Conservation (phyloP, 306 rosid species). For the Dicorynia guianensis region DNA sequence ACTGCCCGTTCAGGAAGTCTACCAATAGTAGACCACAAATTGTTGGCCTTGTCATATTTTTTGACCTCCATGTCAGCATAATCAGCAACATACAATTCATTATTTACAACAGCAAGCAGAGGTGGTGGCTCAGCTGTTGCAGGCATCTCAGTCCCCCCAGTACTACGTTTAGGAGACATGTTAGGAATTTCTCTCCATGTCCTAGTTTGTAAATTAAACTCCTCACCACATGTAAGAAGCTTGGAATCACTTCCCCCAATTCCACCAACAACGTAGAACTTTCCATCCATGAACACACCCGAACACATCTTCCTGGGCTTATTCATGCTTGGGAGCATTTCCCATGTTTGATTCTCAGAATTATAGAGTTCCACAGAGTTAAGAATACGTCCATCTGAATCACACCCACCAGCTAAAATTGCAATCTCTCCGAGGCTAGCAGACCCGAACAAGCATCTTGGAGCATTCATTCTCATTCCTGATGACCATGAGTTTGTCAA, state of each 20-base stretch:
- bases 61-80: constrained; percentile 88
- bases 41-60: constrained; percentile 68
- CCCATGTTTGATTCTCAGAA: constrained; percentile 82
- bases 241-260: constrained; percentile 72
- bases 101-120: constrained; percentile 82
- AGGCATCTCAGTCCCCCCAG: constrained; percentile 60
- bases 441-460: constrained; percentile 93
- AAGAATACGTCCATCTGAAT: constrained; percentile 75
- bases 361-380: constrained; percentile 81
- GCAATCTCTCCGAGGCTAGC: constrained; percentile 93
- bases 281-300: constrained; percentile 85
- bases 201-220: constrained; percentile 68
- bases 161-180: constrained; percentile 90
- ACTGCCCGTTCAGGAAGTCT: constrained; percentile 79
- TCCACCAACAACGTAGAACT: constrained; percentile 88
- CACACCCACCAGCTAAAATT: constrained; percentile 93
- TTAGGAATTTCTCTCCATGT: constrained; percentile 79
- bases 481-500: constrained; percentile 87
- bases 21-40: constrained; percentile 69
- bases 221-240: constrained; percentile 86
- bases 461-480: constrained; percentile 82
- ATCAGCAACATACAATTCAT: constrained; percentile 85
- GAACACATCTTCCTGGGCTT: constrained; percentile 93
- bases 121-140: constrained; percentile 89
- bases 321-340: constrained; percentile 73